Percentiles rank a stretch among this genome's conserved stretches.
Evolutionary conservation across 306 rosid species (phyloP).

Genomic region (Prunus padus): DNA sequence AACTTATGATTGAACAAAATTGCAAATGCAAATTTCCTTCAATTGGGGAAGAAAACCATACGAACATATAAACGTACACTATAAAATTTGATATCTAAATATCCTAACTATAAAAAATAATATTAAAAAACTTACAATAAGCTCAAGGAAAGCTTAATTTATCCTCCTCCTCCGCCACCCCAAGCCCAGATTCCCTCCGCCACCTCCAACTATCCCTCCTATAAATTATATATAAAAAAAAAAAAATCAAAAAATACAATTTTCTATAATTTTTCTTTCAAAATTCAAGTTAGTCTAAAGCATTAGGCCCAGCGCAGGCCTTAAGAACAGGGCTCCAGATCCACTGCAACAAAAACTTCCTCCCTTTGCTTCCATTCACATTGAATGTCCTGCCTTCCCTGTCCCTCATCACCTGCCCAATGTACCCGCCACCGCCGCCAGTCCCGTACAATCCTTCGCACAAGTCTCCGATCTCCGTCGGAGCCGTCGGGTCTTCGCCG

Average conservation of each 20-base stretch:
- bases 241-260: not conserved
- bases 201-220: not conserved
- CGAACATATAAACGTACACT: not conserved
- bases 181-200: not conserved
- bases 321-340: slow-evolving; percentile 82
- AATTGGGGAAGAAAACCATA: not conserved
- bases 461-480: slow-evolving; percentile 85
- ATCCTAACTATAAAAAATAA: not conserved
- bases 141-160: slow-evolving; percentile 32
- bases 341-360: slow-evolving; percentile 82
- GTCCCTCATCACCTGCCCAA: slow-evolving; percentile 77
- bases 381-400: slow-evolving; percentile 60
- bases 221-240: too few species aligned
- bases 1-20: not conserved
- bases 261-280: not conserved
- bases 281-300: slow-evolving; percentile 41
- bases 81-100: slow-evolving; percentile 19
- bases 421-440: slow-evolving; percentile 92
- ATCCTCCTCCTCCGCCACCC: not conserved
- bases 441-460: slow-evolving; percentile 89
- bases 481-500: slow-evolving; percentile 94
- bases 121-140: slow-evolving; percentile 1
- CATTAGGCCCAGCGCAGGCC: slow-evolving; percentile 93
- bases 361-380: slow-evolving; percentile 61
- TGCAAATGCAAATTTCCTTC: slow-evolving; percentile 4